Percentiles rank a stretch among this genome's conserved stretches.
Evolutionary conservation across 306 rosid genomes (phyloP).

Genomic region (Geum urbanum): DNA sequence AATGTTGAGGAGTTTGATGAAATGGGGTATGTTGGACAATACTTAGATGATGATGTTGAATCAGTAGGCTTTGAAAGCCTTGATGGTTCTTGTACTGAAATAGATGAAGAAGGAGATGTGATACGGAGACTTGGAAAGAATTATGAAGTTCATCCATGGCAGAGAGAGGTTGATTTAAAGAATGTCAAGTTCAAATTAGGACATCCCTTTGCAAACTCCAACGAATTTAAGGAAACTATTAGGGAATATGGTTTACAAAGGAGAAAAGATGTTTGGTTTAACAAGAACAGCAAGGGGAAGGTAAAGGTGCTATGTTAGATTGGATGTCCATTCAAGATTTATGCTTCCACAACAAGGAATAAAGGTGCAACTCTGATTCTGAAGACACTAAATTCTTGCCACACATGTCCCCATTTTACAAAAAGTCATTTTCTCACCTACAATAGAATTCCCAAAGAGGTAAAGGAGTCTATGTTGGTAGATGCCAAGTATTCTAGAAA

Average conservation of each 20-base stretch:
- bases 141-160: neutral
- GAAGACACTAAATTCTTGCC: neutral
- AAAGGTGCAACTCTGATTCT: neutral
- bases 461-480: too few species aligned
- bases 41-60: too few species aligned
- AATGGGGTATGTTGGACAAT: neutral
- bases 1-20: neutral
- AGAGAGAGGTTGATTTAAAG: neutral
- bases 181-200: too few species aligned
- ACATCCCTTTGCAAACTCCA: neutral
- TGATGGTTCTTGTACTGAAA: too few species aligned
- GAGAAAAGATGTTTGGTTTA: neutral
- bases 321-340: too few species aligned
- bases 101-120: too few species aligned
- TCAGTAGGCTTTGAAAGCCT: too few species aligned
- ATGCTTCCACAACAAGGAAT: neutral
- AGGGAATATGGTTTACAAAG: neutral
- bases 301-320: neutral
- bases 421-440: neutral
- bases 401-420: too few species aligned
- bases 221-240: neutral
- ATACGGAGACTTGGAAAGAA: too few species aligned
- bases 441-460: neutral
- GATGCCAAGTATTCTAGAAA: neutral
- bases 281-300: neutral